These are phyloP conservation scores for Aspergillus sp. DNA, from an alignment of 2,329 filamentous ascomycete genomes.

Conservation along the genomic window DNA sequence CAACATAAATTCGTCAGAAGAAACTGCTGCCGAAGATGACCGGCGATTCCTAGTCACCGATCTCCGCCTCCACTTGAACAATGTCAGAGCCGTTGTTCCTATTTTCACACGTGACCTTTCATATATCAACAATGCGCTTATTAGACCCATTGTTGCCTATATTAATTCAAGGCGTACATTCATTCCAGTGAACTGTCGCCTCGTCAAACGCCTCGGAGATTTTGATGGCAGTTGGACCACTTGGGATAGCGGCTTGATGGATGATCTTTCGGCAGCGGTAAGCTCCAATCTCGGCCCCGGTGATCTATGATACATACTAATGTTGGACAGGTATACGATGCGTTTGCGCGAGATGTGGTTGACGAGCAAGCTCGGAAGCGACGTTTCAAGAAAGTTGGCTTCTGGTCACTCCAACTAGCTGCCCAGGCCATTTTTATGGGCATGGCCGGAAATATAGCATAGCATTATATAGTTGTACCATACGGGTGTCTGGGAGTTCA, in stretches of 20 bases:
- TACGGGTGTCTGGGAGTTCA: constrained; percentile 10
- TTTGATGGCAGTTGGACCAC: constrained; percentile 96
- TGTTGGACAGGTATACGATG: constrained; percentile 71
- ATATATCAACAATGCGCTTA: constrained; percentile 93
- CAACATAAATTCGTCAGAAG: constrained; percentile 26
- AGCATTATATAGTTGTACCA: constrained; percentile 31
- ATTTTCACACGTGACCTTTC: constrained; percentile 89
- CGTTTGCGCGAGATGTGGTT: constrained; percentile 87
- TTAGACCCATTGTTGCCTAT: constrained; percentile 94
- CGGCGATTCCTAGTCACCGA: constrained; percentile 89
- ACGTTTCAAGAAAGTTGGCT: constrained; percentile 89
- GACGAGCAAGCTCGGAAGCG: constrained; percentile 84
- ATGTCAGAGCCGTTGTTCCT: constrained; percentile 88
- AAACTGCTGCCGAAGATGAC: constrained; percentile 46
- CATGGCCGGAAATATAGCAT: constrained; percentile 78
- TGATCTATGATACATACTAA: constrained; percentile 16
- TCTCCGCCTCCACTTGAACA: constrained; percentile 90
- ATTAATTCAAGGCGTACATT: constrained; percentile 95
- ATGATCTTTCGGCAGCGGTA: constrained; percentile 84
- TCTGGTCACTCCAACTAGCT: constrained; percentile 92
- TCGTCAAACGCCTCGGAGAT: constrained; percentile 84
- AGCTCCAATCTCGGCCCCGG: constrained; percentile 21
- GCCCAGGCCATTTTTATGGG: constrained; percentile 94
- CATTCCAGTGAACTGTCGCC: constrained; percentile 90
- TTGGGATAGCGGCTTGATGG: constrained; percentile 90